Evolutionary conservation across 257 asterid genomes (phyloP), one percentile per base, ranked within the genome.

Genomic region (Nemophila menziesii): DNA sequence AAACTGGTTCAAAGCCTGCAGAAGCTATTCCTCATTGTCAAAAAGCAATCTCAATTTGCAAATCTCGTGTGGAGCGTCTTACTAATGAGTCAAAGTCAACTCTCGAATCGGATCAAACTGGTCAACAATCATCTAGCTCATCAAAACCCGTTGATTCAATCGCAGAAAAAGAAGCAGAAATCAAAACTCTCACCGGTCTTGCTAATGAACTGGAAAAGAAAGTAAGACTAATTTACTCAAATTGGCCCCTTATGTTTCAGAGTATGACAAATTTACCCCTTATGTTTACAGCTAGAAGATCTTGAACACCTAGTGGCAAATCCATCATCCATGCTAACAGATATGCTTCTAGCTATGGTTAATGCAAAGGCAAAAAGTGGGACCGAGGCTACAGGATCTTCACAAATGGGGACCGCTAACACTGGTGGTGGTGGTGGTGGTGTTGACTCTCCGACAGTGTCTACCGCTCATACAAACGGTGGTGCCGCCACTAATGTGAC

Each of bases 191-290:
- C 14, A 44, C 63, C 27, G 83, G 82, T 60, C 80, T 89, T 33
- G 77, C 78, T 43, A 57, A 64, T 54, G 98, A 84, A 11, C 68
- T 89, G 58, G 96, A 78, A 56, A 89, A 81, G 75, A 89, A 89
- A 90, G 96, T 63, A 50, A 47, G 72, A 49, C n/a, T 44, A 20
- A 20, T 38, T 22, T n/a, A 26, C 5, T 56, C 6, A n/a, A n/a
- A n/a, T n/a, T n/a, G n/a, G n/a, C n/a, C n/a, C n/a, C n/a, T n/a
- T n/a, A n/a, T n/a, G n/a, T n/a, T n/a, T n/a, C n/a, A n/a, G n/a
- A n/a, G n/a, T n/a, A n/a, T n/a, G n/a, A n/a, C n/a, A n/a, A n/a
- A n/a, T n/a, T n/a, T n/a, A n/a, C 44, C 48, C 51, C 33, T 48
- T 43, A 14, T 40, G 6, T 19, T 36, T 68, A 76, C 86, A 89